Evolutionary conservation across 208 protist genomes (phyloP), one percentile per base, ranked within the genome.

Genomic region (Porcisia hertigi): DNA sequence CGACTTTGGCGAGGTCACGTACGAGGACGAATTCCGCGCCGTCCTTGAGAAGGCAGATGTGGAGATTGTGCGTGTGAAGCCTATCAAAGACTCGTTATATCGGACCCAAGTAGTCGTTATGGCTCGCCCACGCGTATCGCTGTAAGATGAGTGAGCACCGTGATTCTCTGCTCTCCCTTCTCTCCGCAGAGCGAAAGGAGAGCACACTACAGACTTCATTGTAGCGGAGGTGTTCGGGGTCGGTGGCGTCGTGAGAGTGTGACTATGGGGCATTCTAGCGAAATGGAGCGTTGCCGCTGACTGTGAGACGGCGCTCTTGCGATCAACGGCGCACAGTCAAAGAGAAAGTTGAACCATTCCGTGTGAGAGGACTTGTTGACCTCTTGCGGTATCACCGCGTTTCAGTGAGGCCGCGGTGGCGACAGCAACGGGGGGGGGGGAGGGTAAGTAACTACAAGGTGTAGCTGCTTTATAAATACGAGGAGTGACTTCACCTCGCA

Each of bases 1-100:
- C 41, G 90, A 97, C 80, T 94, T 96, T 88, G 93, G 91, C 67
- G 73, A 87, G 34, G 88, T 96, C 14, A 96, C 90, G n/a, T 96
- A 87, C 72, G 86, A 95, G 75, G 81, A 92, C 54, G 91, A 95
- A 16, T 95, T 97, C 73, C 47, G 75, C 23, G 70, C 74, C 3
- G 79, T 83, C 12, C 73, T 95, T 57, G 69, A 87, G 49, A 73
- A 78, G 53, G 87, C 89, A 8, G 82, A 73, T 25, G 80, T 97
- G 49, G 86, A 88, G 16, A 76, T 97, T 64, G 80, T 92, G 18
- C 73, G 80, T 34, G 58, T 89, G 54, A 77, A 78, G 72, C 36
- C 73, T n/a, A 84, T 95, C 16, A 57, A 70, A 14, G 79, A 79
- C 53, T 86, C 82, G 23, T 82, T 77, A 52, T 92, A 91, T 74